These are phyloP conservation scores for Paxillus involutus DNA, from an alignment of 768 basidiomycete genomes.

Conservation along the genomic window DNA sequence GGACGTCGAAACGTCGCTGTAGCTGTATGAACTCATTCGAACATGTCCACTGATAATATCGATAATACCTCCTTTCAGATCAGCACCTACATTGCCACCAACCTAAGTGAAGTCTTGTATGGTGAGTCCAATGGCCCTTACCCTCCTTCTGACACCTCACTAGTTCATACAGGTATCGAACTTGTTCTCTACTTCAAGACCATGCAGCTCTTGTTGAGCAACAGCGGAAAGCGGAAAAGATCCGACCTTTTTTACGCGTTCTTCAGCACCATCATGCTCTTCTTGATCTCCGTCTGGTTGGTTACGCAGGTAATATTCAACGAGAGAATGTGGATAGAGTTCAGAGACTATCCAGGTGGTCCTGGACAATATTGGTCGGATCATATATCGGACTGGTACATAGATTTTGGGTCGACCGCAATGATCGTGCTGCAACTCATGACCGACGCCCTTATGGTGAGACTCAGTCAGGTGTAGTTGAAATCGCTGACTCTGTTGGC, in stretches of 20 bases:
- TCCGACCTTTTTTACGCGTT: constrained; percentile 15
- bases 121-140: constrained; percentile 7
- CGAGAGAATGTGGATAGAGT: constrained; percentile 35
- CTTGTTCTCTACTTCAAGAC: constrained; percentile 25
- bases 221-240: background rate
- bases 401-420: too few species aligned
- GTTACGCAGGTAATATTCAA: constrained; percentile 18
- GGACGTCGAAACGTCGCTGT: too few species aligned
- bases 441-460: constrained; percentile 39
- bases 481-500: background rate
- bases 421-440: constrained; percentile 20
- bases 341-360: constrained; percentile 34
- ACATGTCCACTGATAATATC: background rate
- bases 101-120: constrained; percentile 25
- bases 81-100: constrained; percentile 22
- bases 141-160: background rate
- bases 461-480: background rate
- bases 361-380: constrained; percentile 31
- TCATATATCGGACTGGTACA: constrained; percentile 16
- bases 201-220: constrained; percentile 17
- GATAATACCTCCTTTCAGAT: constrained; percentile 13
- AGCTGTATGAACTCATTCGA: too few species aligned
- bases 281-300: constrained; percentile 32
- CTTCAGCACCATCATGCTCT: constrained; percentile 26
- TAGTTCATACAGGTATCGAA: constrained; percentile 16